Evolutionary conservation across 441 rosid genomes (phyloP).

Genomic region (Adansonia grandidieri): DNA sequence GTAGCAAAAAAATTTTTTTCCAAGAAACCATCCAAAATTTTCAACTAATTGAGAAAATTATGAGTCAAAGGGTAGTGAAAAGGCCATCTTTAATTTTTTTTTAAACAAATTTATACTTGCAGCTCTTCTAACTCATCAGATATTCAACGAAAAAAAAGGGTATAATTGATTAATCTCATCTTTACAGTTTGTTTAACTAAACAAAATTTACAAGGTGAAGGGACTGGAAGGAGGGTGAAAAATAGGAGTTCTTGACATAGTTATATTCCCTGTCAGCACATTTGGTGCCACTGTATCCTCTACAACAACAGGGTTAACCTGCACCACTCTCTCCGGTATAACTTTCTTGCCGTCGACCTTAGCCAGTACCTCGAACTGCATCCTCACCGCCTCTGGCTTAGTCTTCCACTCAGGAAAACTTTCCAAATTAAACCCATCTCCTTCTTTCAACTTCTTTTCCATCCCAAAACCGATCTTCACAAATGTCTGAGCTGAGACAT

Average conservation of each 20-base stretch:
- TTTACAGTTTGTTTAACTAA: conserved; percentile 22
- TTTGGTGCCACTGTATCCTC: conserved; percentile 66
- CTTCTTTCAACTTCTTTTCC: conserved; percentile 72
- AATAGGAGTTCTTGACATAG: conserved; percentile 59
- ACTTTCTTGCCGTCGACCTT: conserved; percentile 80
- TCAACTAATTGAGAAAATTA: background rate
- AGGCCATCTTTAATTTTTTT: background rate
- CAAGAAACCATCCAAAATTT: conserved; percentile 7
- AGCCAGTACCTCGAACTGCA: conserved; percentile 92
- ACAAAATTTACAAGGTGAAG: conserved; percentile 61
- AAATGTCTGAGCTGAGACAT: conserved; percentile 80
- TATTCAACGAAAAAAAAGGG: background rate
- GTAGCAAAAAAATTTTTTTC: too few species aligned
- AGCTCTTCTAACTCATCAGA: background rate
- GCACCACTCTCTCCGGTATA: conserved; percentile 69
- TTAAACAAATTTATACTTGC: background rate
- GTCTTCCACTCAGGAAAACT: conserved; percentile 75
- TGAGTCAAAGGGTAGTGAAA: background rate
- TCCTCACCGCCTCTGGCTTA: conserved; percentile 62
- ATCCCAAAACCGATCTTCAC: conserved; percentile 82
- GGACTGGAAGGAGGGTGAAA: conserved; percentile 62
- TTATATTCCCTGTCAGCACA: conserved; percentile 51
- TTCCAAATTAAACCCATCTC: conserved; percentile 37
- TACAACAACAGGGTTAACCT: conserved; percentile 53
- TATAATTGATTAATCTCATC: background rate